Base-by-base conservation (phyloP, 129 eudicot species). In the Chrysanthemum lavandulifolium region DNA sequence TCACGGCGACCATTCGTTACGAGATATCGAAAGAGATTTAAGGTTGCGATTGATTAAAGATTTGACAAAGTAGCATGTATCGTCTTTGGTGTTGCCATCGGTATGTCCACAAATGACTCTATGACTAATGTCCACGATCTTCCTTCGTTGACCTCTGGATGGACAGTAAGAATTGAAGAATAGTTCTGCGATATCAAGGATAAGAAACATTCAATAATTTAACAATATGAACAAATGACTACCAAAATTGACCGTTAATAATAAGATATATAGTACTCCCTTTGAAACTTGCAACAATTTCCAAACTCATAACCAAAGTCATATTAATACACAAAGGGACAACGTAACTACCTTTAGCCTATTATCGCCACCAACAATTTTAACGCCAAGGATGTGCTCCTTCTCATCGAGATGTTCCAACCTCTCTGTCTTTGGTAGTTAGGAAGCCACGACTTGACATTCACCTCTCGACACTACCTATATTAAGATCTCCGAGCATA, bases 291-390 rank as follows among this genome's bases (percentile, higher is more conserved):
- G 6, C 14, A 60, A 12, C n/a, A 23, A 25, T 23, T 25, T 11
- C 13, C 62, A 57, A 18, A 7, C 62, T 57, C 11, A 15, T 19
- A 57, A 57, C 62, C 18, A 2, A 40, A 31, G 40, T 16, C 40
- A 52, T 71, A 29, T 29, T 29, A 13, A 16, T 16, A 14, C 53
- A 16, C 6, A 18, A 36, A 18, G 40, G 25, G 11, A 2, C 14
- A 43, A 72, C 23, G 57, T 57, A 57, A 27, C 29, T 72, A 89
- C 96, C 83, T 82, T 89, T 7, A 89, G 86, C 74, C 96, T 80
- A 78, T 89, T 93, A 76, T 89, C 96, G 36, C 96, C 96, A 14
- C 86, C 93, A 4, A 89, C 88, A 43, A 89, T 84, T 68, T 75
- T 86, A 76, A 84, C 81, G 13, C 93, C 86, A 14, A 86, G 91